These are phyloP conservation scores for Monosporascus cannonballus DNA, from an alignment of 2,329 filamentous ascomycete genomes.

Conservation along the genomic window DNA sequence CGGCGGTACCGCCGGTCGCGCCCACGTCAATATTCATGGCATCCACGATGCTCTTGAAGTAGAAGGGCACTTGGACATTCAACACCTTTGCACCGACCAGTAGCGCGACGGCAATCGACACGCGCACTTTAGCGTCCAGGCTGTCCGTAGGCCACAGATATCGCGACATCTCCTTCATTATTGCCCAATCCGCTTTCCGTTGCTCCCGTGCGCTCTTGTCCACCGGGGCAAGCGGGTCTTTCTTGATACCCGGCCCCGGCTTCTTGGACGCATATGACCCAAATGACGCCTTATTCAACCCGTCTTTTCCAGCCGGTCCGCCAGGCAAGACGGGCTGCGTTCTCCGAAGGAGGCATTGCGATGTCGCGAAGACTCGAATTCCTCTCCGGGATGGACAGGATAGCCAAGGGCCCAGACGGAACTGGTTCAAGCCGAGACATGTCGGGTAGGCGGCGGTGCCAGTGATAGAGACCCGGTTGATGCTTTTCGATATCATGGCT, in stretches of 20 bases:
- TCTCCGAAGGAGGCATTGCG: constrained; percentile 12
- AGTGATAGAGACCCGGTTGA: constrained; percentile 10
- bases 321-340: constrained; percentile 4
- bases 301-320: constrained; percentile 4
- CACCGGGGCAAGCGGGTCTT: constrained; percentile 56
- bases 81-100: constrained; percentile 88
- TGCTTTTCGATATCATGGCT: constrained; percentile 20
- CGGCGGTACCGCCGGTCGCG: constrained; percentile 80
- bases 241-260: constrained; percentile 8
- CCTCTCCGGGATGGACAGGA: constrained; percentile 3
- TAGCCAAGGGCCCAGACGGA: constrained; percentile 6
- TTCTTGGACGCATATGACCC: constrained; percentile 16
- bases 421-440: constrained; percentile 12
- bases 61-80: constrained; percentile 97
- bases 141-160: constrained; percentile 96
- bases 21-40: constrained; percentile 94
- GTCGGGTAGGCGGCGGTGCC: constrained; percentile 12
- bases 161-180: constrained; percentile 94
- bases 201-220: constrained; percentile 76
- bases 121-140: constrained; percentile 74
- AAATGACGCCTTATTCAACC: constrained; percentile 8
- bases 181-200: constrained; percentile 95
- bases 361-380: constrained; percentile 16
- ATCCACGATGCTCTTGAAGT: constrained; percentile 97
- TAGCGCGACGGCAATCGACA: constrained; percentile 75